Evolutionary conservation across 2,329 filamentous ascomycete species (phyloP), one percentile per base, ranked within the genome.

Genomic region (Aspergillus ibericus): DNA sequence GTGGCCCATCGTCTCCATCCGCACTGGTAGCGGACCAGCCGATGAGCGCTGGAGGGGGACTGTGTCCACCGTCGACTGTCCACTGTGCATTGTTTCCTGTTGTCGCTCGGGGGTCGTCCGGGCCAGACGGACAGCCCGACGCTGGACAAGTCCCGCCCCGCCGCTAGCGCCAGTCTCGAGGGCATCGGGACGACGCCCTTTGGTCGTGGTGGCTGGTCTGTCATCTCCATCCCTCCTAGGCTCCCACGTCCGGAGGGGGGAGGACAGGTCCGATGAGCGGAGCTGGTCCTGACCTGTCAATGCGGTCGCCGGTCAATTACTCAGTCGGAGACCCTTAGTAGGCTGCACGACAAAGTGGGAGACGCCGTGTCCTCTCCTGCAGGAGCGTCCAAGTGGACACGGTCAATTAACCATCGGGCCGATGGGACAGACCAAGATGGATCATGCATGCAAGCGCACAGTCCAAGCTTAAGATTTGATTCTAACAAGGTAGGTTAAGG

Each of bases 71-170:
- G 22, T 25, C 22, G 3, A 48, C 42, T 34, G 40, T 42, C 22
- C 59, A 44, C 16, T 32, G n/a, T n/a, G n/a, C n/a, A n/a, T n/a
- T n/a, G n/a, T n/a, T n/a, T n/a, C n/a, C n/a, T n/a, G n/a, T n/a
- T n/a, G 29, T 27, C 13, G 8, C 53, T 63, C 61, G 59, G 61
- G 53, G 49, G 35, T 38, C 55, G 59, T 63, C 63, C 63, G 61
- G 61, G 52, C 63, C 61, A 65, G 58, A 60, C 61, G 55, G 61
- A 57, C 56, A 57, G 58, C 53, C 60, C 55, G 60, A 64, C 61
- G 53, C 54, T 55, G 55, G 36, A 47, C 15, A 38, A 34, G 50
- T 63, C 63, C 38, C 63, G 63, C 63, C 61, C 63, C 63, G 61
- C 61, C 51, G 48, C 36, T 59, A 55, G 57, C 48, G 57, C 35